Conservation (phyloP, 176 grass and related monocot species). For the Guadua angustifolia region DNA sequence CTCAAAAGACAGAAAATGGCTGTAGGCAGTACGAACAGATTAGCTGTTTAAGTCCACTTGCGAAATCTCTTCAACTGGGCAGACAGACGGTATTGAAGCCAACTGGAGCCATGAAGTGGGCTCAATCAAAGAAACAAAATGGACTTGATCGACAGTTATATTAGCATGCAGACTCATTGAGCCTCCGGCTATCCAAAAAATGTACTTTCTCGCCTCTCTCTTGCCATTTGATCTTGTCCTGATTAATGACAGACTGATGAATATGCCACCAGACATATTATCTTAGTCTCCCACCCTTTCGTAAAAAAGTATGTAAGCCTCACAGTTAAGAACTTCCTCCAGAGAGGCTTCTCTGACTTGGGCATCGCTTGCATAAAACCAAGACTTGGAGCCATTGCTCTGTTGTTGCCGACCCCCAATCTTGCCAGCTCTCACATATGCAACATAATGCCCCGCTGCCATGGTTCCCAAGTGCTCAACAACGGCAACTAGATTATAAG, state of each 20-base stretch:
- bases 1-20: not conserved
- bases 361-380: slow-evolving; percentile 72
- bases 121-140: slow-evolving; percentile 35
- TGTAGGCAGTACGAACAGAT: slow-evolving; percentile 42
- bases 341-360: slow-evolving; percentile 61
- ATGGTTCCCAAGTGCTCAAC: slow-evolving; percentile 84
- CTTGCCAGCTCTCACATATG: slow-evolving; percentile 64
- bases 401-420: slow-evolving; percentile 47
- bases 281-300: slow-evolving; percentile 51
- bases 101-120: not conserved
- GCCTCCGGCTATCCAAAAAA: slow-evolving; percentile 4
- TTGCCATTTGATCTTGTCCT: slow-evolving; percentile 28
- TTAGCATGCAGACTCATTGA: slow-evolving; percentile 23
- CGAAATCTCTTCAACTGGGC: slow-evolving; percentile 39
- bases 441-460: slow-evolving; percentile 77
- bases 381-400: slow-evolving; percentile 38
- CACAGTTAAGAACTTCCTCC: slow-evolving; percentile 63
- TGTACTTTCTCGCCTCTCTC: not conserved
- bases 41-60: slow-evolving; percentile 29
- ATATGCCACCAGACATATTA: not conserved
- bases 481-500: slow-evolving; percentile 67
- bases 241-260: slow-evolving; percentile 3
- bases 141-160: slow-evolving; percentile 20
- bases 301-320: slow-evolving; percentile 78
- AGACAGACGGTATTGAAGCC: not conserved